Conservation (phyloP, 2,329 filamentous ascomycete species). For the Fusarium hainanense region DNA sequence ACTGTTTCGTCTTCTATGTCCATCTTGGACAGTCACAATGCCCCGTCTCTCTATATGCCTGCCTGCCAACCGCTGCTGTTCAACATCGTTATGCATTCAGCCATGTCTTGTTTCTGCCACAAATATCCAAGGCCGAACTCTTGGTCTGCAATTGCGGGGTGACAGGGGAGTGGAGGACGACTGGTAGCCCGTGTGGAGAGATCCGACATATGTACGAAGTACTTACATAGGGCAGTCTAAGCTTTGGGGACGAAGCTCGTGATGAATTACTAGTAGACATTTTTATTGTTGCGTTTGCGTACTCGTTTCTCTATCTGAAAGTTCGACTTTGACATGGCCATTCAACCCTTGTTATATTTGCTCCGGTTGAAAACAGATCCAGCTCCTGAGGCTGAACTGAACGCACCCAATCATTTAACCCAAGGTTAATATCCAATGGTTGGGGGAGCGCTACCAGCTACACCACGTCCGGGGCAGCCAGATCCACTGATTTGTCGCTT, state of each 20-base stretch:
- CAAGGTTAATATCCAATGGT: slow-evolving; percentile 1
- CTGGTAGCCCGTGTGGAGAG: slow-evolving; percentile 8
- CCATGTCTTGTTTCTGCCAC: background rate
- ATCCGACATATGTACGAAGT: background rate
- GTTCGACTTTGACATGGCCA: background rate
- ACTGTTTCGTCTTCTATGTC: background rate
- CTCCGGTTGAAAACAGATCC: slow-evolving; percentile 9
- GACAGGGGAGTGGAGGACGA: slow-evolving; percentile 2
- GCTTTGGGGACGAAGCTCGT: background rate
- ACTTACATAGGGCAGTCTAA: background rate
- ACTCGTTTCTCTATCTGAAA: background rate
- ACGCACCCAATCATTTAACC: slow-evolving; percentile 1
- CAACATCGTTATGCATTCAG: background rate
- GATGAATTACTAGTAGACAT: background rate
- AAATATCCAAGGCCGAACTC: background rate
- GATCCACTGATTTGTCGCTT: slow-evolving; percentile 5
- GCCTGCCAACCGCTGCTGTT: background rate
- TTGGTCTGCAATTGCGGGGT: slow-evolving; percentile 23
- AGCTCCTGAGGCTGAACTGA: slow-evolving; percentile 26
- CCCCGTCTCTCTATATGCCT: background rate
- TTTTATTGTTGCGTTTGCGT: background rate
- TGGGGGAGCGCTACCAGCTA: slow-evolving; percentile 11
- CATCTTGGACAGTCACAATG: background rate
- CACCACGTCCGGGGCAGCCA: slow-evolving; percentile 22
- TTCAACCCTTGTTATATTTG: background rate